Percentiles rank a stretch among this genome's conserved stretches.
These are phyloP conservation scores for Myxozyma geophila DNA, from an alignment of 805 yeast species.

Conservation along the genomic window DNA sequence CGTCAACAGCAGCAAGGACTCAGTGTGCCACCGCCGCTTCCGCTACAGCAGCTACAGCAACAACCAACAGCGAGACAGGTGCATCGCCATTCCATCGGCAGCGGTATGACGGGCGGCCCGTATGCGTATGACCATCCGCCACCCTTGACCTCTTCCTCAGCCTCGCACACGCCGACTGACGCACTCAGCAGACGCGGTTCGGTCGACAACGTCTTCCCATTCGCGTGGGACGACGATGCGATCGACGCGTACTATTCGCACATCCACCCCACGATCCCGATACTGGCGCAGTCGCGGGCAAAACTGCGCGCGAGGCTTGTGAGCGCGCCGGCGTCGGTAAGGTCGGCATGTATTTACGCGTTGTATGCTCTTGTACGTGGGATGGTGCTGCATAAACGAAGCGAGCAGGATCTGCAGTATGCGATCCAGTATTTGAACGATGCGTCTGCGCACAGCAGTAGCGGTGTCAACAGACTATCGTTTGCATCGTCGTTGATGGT, in stretches of 20 bases:
- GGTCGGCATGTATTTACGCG: conserved; percentile 41
- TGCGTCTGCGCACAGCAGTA: conserved; percentile 2
- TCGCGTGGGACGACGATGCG: conserved; percentile 40
- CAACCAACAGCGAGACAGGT: conserved; percentile 3
- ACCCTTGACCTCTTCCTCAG: not conserved
- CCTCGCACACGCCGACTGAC: conserved; percentile 1
- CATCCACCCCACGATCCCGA: conserved; percentile 48
- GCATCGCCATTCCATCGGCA: conserved; percentile 22
- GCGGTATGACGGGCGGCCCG: conserved; percentile 20
- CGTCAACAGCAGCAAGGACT: conserved; percentile 1
- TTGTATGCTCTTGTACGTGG: conserved; percentile 30
- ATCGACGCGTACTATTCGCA: conserved; percentile 47
- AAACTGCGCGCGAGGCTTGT: conserved; percentile 43
- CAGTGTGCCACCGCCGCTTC: not conserved
- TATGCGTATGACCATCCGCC: not conserved
- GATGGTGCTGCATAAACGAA: conserved; percentile 1
- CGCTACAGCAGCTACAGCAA: not conserved
- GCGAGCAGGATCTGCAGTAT: conserved; percentile 13
- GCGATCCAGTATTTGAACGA: conserved; percentile 33
- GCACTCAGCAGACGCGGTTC: conserved; percentile 2
- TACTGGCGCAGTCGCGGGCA: conserved; percentile 45
- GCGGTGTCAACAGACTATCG: not conserved
- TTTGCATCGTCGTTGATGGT: conserved; percentile 39
- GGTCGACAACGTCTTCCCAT: conserved; percentile 9
- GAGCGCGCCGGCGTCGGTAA: conserved; percentile 38